Conservation (phyloP, 805 yeast species). For the Ogataea haglerorum region DNA sequence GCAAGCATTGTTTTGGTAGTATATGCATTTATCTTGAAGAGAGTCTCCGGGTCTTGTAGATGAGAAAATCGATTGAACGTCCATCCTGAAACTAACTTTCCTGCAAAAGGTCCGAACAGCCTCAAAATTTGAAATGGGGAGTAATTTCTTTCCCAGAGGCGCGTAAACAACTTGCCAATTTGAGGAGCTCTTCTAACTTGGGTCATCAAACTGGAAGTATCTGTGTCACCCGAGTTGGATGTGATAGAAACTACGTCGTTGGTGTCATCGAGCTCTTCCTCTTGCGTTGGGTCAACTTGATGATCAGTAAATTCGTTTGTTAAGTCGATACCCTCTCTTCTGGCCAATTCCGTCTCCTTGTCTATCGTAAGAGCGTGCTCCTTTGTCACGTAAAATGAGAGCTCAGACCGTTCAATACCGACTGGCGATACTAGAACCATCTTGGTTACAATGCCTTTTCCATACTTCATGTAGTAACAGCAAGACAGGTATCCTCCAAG, state of each 20-base stretch:
- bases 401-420: slow-evolving; percentile 67
- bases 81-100: slow-evolving; percentile 52
- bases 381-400: slow-evolving; percentile 33
- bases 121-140: slow-evolving; percentile 57
- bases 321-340: slow-evolving; percentile 30
- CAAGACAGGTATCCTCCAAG: slow-evolving; percentile 73
- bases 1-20: slow-evolving; percentile 50
- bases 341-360: slow-evolving; percentile 20
- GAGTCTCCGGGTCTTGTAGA: slow-evolving; percentile 27
- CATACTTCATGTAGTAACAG: slow-evolving; percentile 59
- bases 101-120: slow-evolving; percentile 49
- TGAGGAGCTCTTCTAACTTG: slow-evolving; percentile 35
- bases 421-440: slow-evolving; percentile 69
- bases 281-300: neutral
- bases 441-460: slow-evolving; percentile 46
- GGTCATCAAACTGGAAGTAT: slow-evolving; percentile 6
- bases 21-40: slow-evolving; percentile 49
- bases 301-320: slow-evolving; percentile 31
- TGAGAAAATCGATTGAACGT: slow-evolving; percentile 45
- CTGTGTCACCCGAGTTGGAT: slow-evolving; percentile 12
- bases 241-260: slow-evolving; percentile 8
- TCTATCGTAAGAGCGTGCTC: slow-evolving; percentile 9
- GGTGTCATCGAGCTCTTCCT: slow-evolving; percentile 2
- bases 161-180: slow-evolving; percentile 35
- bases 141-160: slow-evolving; percentile 49